Conservation (phyloP, 352 stramenopile genomes). For the Phytophthora brassicae region DNA sequence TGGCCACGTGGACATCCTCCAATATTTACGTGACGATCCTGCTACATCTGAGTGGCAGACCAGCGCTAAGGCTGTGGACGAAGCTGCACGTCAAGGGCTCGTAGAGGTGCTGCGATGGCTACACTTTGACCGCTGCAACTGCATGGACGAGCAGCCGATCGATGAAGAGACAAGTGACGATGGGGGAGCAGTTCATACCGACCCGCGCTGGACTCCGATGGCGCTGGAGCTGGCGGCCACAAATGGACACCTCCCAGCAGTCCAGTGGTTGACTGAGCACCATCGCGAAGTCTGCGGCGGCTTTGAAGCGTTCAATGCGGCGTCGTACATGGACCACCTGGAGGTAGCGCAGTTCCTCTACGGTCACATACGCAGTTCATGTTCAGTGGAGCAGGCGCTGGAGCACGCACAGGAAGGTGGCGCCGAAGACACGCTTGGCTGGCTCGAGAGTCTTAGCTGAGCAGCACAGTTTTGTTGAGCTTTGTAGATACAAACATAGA, state of each 20-base stretch:
- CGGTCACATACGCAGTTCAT: conserved; percentile 42
- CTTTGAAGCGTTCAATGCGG: conserved; percentile 64
- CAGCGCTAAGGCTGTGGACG: conserved; percentile 59
- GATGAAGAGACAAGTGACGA: conserved; percentile 19
- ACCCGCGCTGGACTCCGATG: conserved; percentile 47
- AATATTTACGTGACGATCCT: conserved; percentile 43
- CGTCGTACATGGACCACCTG: conserved; percentile 74
- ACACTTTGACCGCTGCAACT: conserved; percentile 33
- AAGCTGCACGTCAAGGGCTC: conserved; percentile 53
- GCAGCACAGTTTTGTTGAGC: conserved; percentile 14
- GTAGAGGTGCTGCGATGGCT: conserved; percentile 60
- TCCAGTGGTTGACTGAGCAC: conserved; percentile 66
- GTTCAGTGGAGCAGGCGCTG: conserved; percentile 52
- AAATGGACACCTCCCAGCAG: conserved; percentile 58
- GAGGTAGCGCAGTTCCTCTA: conserved; percentile 59
- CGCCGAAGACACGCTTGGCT: conserved; percentile 60
- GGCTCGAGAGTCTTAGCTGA: conserved; percentile 55
- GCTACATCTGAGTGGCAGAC: conserved; percentile 47
- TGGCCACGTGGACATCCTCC: conserved; percentile 60
- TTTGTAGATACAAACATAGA: too few species aligned
- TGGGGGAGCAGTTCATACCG: conserved; percentile 3
- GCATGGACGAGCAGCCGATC: conserved; percentile 20
- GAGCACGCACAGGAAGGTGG: conserved; percentile 66
- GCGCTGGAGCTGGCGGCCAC: conserved; percentile 61
- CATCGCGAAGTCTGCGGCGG: conserved; percentile 46